Conservation (phyloP, 805 yeast species). For the Candida ficus region DNA sequence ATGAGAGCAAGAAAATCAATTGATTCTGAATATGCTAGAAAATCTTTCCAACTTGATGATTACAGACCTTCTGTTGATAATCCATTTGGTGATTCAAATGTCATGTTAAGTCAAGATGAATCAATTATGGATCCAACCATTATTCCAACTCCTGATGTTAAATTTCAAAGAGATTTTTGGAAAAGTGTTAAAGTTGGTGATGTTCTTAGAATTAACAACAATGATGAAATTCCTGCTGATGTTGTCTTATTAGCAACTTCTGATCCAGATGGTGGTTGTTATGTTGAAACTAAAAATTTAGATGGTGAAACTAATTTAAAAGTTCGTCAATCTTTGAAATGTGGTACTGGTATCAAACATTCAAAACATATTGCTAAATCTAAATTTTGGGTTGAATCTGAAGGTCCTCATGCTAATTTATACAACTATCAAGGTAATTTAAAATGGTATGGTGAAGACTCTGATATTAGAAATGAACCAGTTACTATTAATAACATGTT, state of each 20-base stretch:
- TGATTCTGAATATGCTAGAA: conserved; percentile 31
- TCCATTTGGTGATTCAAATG: conserved; percentile 22
- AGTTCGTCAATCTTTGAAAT: conserved; percentile 67
- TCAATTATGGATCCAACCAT: conserved; percentile 53
- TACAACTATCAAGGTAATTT: conserved; percentile 74
- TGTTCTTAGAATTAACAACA: conserved; percentile 60
- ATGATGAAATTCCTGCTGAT: conserved; percentile 83
- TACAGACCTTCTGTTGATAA: conserved; percentile 19
- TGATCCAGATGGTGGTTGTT: conserved; percentile 63
- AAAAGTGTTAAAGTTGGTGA: conserved; percentile 73
- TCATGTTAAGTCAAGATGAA: conserved; percentile 36
- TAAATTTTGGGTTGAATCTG: conserved; percentile 69
- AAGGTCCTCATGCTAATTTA: conserved; percentile 77
- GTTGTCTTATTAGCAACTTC: conserved; percentile 59
- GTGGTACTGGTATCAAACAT: conserved; percentile 45
- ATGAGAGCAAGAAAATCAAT: conserved; percentile 32
- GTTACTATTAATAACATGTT: conserved; percentile 64
- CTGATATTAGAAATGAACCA: conserved; percentile 49
- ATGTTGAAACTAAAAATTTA: conserved; percentile 41
- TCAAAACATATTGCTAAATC: conserved; percentile 44
- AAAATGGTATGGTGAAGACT: conserved; percentile 33
- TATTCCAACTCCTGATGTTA: conserved; percentile 45
- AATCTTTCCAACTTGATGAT: conserved; percentile 26
- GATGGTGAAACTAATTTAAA: conserved; percentile 66
- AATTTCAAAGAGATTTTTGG: conserved; percentile 49